These are phyloP conservation scores for Fusarium foetens DNA, from an alignment of 2,329 filamentous ascomycete species.

Conservation along the genomic window DNA sequence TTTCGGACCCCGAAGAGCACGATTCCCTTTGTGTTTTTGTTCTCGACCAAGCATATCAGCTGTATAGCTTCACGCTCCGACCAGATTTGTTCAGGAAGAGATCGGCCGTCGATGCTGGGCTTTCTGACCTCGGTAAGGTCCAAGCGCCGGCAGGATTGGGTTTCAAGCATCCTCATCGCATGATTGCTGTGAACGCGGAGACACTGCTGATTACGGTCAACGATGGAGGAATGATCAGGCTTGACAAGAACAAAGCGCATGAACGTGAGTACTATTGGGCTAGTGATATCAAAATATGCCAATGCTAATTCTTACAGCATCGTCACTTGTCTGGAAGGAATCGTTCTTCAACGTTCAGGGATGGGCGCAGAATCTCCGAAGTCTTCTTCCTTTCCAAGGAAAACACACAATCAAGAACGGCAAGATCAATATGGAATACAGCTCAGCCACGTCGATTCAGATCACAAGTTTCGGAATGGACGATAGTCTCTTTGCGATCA, in stretches of 20 bases:
- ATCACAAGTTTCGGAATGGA: constrained; percentile 62
- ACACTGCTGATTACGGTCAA: constrained; percentile 84
- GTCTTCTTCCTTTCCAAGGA: constrained; percentile 73
- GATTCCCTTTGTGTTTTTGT: constrained; percentile 83
- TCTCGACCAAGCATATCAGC: constrained; percentile 78
- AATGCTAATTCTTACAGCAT: constrained; percentile 37
- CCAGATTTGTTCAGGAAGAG: constrained; percentile 82
- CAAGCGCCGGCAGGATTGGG: constrained; percentile 77
- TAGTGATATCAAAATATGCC: neutral
- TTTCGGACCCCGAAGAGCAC: constrained; percentile 81
- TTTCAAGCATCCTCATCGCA: constrained; percentile 82
- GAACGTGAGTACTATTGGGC: constrained; percentile 54
- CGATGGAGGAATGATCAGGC: constrained; percentile 77
- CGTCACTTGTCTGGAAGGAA: constrained; percentile 69
- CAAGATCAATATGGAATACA: constrained; percentile 72
- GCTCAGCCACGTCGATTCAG: constrained; percentile 72
- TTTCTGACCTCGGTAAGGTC: constrained; percentile 81
- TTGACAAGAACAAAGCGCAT: constrained; percentile 68
- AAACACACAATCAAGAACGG: constrained; percentile 72
- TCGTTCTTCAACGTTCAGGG: constrained; percentile 78
- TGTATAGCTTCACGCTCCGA: constrained; percentile 86
- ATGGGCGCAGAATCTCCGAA: constrained; percentile 74
- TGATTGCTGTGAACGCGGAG: constrained; percentile 77
- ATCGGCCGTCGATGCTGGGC: constrained; percentile 74
- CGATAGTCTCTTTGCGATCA: constrained; percentile 70